A percentile compares a stretch with the other conserved stretches of the same genome.
Evolutionary conservation across 352 stramenopile genomes (phyloP).

Genomic region (Phytophthora hibernalis): DNA sequence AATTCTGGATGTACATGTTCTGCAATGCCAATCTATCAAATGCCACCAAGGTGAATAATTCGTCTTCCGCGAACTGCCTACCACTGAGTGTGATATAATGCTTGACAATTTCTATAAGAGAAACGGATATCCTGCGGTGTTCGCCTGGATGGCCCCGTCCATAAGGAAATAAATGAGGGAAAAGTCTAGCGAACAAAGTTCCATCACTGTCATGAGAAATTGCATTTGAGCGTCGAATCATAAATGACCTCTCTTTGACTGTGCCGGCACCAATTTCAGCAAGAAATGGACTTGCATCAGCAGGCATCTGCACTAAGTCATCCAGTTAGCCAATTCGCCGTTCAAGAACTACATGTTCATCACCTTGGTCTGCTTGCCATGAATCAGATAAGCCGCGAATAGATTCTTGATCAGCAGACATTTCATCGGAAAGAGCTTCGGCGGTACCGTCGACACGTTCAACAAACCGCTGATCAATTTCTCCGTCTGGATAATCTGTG

Average conservation of each 20-base stretch:
- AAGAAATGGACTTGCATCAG: too few relatives aligned
- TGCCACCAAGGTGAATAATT: too few relatives aligned
- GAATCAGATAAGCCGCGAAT: neutral
- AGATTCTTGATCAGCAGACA: neutral
- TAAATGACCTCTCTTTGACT: neutral
- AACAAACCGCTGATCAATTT: neutral
- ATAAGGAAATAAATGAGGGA: constrained; percentile 18
- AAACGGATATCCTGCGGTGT: neutral
- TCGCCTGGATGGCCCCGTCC: constrained; percentile 4
- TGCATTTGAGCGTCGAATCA: constrained; percentile 5
- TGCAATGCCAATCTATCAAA: too few relatives aligned
- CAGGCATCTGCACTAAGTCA: neutral
- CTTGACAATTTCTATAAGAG: neutral
- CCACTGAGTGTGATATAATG: constrained; percentile 5
- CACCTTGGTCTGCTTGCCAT: neutral
- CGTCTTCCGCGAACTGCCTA: constrained; percentile 6
- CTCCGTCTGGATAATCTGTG: neutral
- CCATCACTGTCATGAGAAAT: constrained; percentile 2
- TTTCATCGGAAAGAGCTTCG: neutral
- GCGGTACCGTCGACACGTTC: neutral
- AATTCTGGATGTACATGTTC: too few relatives aligned
- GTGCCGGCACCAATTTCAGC: neutral
- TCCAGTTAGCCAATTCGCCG: neutral
- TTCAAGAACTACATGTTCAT: neutral
- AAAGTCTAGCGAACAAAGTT: constrained; percentile 10